Evolutionary conservation across 306 rosid genomes (phyloP).

Genomic region (Spatholobus suberectus): DNA sequence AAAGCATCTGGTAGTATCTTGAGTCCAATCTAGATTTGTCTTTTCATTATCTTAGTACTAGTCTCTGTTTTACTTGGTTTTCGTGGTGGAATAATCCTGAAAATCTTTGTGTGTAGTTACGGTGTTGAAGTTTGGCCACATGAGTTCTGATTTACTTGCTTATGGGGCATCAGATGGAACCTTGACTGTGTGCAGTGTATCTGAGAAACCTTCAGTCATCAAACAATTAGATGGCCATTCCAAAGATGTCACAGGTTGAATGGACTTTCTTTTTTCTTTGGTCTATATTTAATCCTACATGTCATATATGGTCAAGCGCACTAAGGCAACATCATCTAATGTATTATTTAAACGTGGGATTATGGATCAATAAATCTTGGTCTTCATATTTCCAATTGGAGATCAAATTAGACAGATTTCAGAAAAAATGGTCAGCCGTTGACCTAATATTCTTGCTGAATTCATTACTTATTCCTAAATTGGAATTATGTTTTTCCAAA

Average conservation of each 20-base stretch:
- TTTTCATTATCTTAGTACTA: slow-evolving; percentile 13
- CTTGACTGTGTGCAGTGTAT: slow-evolving; percentile 89
- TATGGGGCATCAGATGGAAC: slow-evolving; percentile 97
- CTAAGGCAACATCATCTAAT: slow-evolving; percentile 15
- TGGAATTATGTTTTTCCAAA: not conserved
- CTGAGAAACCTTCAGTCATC: slow-evolving; percentile 78
- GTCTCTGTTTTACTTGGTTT: slow-evolving; percentile 29
- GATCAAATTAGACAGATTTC: not conserved
- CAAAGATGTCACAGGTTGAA: slow-evolving; percentile 98
- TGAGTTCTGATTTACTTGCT: slow-evolving; percentile 97
- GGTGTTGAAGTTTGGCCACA: slow-evolving; percentile 95
- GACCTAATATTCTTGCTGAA: slow-evolving; percentile 18
- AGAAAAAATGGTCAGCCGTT: not conserved
- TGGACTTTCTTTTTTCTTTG: slow-evolving; percentile 56
- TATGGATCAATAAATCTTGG: slow-evolving; percentile 14
- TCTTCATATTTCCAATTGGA: slow-evolving; percentile 27
- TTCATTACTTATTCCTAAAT: slow-evolving; percentile 2
- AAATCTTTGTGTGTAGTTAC: slow-evolving; percentile 67
- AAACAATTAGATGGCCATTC: slow-evolving; percentile 84
- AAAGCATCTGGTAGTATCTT: slow-evolving; percentile 75
- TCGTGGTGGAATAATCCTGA: slow-evolving; percentile 43
- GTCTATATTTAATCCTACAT: slow-evolving; percentile 46
- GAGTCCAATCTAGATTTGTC: slow-evolving; percentile 23
- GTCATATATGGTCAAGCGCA: slow-evolving; percentile 16
- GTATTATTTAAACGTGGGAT: not conserved